A percentile compares a stretch with the other conserved stretches of the same genome.
Conservation (phyloP, 768 basidiomycete species). For the Trametes punicea region DNA sequence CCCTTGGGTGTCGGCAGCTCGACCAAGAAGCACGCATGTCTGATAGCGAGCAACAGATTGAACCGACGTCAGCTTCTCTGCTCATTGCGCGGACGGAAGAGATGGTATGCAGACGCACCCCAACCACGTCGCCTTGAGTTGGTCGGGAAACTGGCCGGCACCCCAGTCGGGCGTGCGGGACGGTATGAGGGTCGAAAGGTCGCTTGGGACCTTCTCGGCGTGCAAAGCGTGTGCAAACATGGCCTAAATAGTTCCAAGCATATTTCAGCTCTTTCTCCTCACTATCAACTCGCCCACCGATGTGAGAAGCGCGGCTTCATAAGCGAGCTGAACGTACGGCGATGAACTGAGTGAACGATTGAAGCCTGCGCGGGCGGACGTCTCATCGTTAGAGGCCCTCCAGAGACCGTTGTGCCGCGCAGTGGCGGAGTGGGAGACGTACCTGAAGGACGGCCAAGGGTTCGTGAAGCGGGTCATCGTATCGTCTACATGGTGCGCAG, state of each 20-base stretch:
- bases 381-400: background rate
- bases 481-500: slow-evolving; percentile 19
- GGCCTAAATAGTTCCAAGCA: background rate
- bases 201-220: slow-evolving; percentile 5
- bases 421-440: background rate
- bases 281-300: background rate
- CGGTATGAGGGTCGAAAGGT: slow-evolving; percentile 20
- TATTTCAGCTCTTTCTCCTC: background rate
- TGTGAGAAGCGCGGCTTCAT: background rate
- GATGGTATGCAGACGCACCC: slow-evolving; percentile 23
- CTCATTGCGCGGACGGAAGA: too few relatives aligned
- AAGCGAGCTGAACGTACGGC: background rate
- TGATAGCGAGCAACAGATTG: background rate
- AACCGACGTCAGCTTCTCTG: background rate
- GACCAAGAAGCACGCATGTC: slow-evolving; percentile 39
- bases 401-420: background rate
- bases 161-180: slow-evolving; percentile 28
- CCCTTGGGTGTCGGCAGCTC: slow-evolving; percentile 34
- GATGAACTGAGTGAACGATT: background rate
- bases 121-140: slow-evolving; percentile 37
- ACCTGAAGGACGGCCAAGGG: slow-evolving; percentile 26
- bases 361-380: background rate
- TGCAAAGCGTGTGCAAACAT: background rate
- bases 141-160: background rate
- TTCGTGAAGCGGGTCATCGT: slow-evolving; percentile 17